These are phyloP conservation scores for Trametes gibbosa DNA, from an alignment of 768 basidiomycete species.

Conservation along the genomic window DNA sequence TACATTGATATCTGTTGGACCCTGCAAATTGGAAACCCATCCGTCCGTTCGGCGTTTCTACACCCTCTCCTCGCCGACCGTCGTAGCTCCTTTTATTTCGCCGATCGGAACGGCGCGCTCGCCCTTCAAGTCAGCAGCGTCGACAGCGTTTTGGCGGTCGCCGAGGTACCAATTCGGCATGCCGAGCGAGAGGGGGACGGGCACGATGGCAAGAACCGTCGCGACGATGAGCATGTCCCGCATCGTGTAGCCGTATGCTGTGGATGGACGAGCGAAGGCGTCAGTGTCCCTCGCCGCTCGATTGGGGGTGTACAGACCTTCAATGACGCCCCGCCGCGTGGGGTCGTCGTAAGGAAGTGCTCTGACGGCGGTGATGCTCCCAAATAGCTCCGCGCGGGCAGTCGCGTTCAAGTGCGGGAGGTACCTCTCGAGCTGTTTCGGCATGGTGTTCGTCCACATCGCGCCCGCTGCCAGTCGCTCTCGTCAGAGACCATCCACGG, in stretches of 20 bases:
- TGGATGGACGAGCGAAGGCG: conserved; percentile 1
- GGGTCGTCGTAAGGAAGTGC: conserved; percentile 52
- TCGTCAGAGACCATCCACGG: conserved; percentile 28
- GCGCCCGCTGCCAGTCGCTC: conserved; percentile 59
- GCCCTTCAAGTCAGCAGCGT: conserved; percentile 29
- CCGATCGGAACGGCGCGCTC: conserved; percentile 14
- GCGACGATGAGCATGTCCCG: conserved; percentile 32
- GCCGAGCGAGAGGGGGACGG: conserved; percentile 52
- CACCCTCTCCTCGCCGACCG: not conserved
- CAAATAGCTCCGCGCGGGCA: conserved; percentile 47
- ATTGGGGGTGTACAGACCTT: conserved; percentile 30
- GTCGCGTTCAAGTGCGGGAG: conserved; percentile 48
- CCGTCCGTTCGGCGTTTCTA: too few species aligned
- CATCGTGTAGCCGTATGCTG: conserved; percentile 32
- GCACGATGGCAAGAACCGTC: conserved; percentile 48
- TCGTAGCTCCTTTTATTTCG: not conserved
- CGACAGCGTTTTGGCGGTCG: conserved; percentile 68
- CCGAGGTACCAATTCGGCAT: conserved; percentile 69
- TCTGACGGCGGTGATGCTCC: conserved; percentile 52
- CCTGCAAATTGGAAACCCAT: too few species aligned
- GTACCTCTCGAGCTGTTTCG: conserved; percentile 50
- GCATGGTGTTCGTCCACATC: conserved; percentile 69
- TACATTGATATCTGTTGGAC: too few species aligned
- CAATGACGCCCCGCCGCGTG: conserved; percentile 43
- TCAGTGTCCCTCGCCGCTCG: too few species aligned